phyloP scores from a whole-genome alignment of 257 asterid species.

The Echites panduratus region DNA sequence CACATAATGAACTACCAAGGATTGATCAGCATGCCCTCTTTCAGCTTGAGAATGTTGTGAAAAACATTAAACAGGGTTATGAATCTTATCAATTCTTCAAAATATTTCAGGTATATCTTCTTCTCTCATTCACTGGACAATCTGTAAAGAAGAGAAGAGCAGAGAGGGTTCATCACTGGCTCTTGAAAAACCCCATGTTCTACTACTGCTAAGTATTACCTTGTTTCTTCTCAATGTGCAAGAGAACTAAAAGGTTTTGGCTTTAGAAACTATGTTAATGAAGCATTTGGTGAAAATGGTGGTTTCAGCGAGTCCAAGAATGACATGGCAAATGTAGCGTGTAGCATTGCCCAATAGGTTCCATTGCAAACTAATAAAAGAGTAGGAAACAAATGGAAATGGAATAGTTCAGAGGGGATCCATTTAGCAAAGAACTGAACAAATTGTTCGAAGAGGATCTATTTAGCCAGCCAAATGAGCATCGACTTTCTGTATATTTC shows the following conservation, averaged over 20 bases:
- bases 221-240: not conserved
- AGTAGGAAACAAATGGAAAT: no score
- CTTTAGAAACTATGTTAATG: not conserved
- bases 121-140: not conserved
- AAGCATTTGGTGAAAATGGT: not conserved
- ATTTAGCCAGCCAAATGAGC: not conserved
- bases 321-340: not conserved
- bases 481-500: not conserved
- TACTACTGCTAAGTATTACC: not conserved
- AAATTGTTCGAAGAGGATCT: not conserved
- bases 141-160: no score
- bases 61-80: constrained; percentile 77
- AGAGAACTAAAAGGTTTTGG: not conserved
- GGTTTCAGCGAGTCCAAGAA: not conserved
- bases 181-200: no score
- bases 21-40: constrained; percentile 83
- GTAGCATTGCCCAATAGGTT: no score
- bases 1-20: constrained; percentile 68
- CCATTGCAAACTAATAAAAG: no score
- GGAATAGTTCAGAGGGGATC: no score
- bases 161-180: no score
- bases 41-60: constrained; percentile 76
- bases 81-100: constrained; percentile 87
- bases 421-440: not conserved
- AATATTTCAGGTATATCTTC: constrained; percentile 70